Evolutionary conservation across 140 eudicot species (phyloP).

Genomic region (Anethum foeniculum): DNA sequence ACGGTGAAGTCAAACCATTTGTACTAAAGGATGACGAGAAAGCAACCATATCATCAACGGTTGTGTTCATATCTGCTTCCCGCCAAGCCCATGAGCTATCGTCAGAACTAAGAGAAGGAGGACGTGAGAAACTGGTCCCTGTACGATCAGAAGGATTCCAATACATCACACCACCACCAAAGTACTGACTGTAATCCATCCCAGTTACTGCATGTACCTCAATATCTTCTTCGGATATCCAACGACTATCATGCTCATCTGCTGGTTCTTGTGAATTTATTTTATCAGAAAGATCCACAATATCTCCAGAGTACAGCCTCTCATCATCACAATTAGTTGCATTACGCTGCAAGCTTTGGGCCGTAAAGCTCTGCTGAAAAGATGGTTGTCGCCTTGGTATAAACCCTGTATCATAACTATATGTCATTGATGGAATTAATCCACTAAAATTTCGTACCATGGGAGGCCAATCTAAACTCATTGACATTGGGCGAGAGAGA

Average conservation of each 20-base stretch:
- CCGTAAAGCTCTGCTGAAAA: constrained; percentile 33
- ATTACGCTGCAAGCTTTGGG: constrained; percentile 28
- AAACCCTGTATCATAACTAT: constrained; percentile 47
- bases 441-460: constrained; percentile 39
- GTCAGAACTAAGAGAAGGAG: constrained; percentile 94
- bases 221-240: constrained; percentile 81
- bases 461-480: constrained; percentile 82
- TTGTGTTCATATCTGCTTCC: constrained; percentile 84
- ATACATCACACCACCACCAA: constrained; percentile 98
- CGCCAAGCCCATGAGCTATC: constrained; percentile 99
- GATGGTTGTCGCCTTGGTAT: constrained; percentile 45
- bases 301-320: constrained; percentile 39
- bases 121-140: constrained; percentile 69
- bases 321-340: constrained; percentile 39
- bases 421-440: constrained; percentile 37
- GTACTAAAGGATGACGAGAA: constrained; percentile 94
- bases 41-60: constrained; percentile 96
- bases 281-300: constrained; percentile 37
- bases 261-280: constrained; percentile 37
- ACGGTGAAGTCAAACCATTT: constrained; percentile 85
- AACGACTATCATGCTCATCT: constrained; percentile 62
- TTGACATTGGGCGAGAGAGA: constrained; percentile 42
- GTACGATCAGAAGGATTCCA: constrained; percentile 94
- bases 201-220: constrained; percentile 65
- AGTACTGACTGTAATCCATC: constrained; percentile 82